These are phyloP conservation scores for Pleurotus sapidus DNA, from an alignment of 768 basidiomycete genomes.

Conservation along the genomic window DNA sequence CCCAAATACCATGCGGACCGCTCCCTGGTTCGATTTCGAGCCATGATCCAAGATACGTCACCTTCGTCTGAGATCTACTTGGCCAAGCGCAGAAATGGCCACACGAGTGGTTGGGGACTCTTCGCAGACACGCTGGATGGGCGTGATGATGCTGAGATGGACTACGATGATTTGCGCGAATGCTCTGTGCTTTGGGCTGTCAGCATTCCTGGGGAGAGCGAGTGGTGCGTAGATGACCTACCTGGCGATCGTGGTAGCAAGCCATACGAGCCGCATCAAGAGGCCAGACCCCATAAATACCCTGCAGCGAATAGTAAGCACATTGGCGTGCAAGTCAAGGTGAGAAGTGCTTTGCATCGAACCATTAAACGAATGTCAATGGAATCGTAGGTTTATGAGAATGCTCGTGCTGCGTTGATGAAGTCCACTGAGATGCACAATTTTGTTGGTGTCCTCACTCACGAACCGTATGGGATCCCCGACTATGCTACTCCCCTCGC, in stretches of 20 bases:
- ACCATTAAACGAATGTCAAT: background rate
- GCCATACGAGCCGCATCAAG: background rate
- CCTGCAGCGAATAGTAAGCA: constrained; percentile 53
- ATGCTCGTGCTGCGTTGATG: constrained; percentile 35
- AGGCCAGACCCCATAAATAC: constrained; percentile 55
- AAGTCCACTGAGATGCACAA: constrained; percentile 62
- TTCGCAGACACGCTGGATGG: constrained; percentile 23
- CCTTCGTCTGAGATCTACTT: constrained; percentile 72
- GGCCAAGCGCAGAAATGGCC: constrained; percentile 35
- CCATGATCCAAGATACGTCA: constrained; percentile 84
- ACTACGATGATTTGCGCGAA: constrained; percentile 56
- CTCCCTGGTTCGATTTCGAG: constrained; percentile 69
- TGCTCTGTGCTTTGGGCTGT: constrained; percentile 70
- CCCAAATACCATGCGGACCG: constrained; percentile 47
- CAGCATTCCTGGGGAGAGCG: constrained; percentile 64
- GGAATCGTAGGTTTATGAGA: constrained; percentile 54
- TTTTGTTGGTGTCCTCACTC: constrained; percentile 72
- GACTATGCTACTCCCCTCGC: background rate
- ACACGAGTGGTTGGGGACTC: constrained; percentile 78
- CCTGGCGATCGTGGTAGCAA: background rate
- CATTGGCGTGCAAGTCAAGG: constrained; percentile 75
- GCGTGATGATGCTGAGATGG: constrained; percentile 28
- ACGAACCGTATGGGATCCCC: constrained; percentile 50
- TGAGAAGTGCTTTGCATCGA: constrained; percentile 19
- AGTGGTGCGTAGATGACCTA: constrained; percentile 44